Evolutionary conservation across 1,284 basidiomycete genomes (phyloP).

Genomic region (Thelephora terrestris): DNA sequence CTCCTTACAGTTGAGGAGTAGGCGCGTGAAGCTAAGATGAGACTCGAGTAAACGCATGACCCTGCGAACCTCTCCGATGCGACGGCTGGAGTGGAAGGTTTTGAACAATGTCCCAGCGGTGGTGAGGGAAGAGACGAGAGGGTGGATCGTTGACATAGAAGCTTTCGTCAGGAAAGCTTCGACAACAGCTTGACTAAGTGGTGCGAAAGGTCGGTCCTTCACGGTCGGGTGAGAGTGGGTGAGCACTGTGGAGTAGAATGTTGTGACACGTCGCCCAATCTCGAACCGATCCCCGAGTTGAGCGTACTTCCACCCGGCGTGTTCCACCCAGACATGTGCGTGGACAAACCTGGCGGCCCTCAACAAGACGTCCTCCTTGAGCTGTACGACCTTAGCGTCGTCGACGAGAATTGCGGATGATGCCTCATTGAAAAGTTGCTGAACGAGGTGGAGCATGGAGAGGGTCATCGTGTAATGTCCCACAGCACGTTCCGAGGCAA

Average conservation of each 20-base stretch:
- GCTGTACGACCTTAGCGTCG: constrained; percentile 47
- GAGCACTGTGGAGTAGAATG: constrained; percentile 58
- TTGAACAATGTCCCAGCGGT: constrained; percentile 49
- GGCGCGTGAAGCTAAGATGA: constrained; percentile 49
- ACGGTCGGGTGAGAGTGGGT: constrained; percentile 47
- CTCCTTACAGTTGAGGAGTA: constrained; percentile 56
- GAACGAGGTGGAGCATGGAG: constrained; percentile 66
- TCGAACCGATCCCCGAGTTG: constrained; percentile 74
- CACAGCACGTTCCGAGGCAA: constrained; percentile 59
- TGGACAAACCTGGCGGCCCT: constrained; percentile 72
- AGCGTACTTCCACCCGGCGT: constrained; percentile 73
- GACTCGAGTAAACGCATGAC: constrained; percentile 62
- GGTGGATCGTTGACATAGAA: constrained; percentile 65
- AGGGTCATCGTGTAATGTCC: constrained; percentile 77
- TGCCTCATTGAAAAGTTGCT: constrained; percentile 67
- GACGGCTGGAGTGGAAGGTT: constrained; percentile 49
- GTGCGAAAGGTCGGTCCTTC: constrained; percentile 42
- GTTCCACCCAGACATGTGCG: constrained; percentile 79
- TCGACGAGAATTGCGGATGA: constrained; percentile 48
- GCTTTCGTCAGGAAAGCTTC: constrained; percentile 62
- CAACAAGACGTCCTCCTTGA: constrained; percentile 76
- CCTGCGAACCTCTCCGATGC: constrained; percentile 57
- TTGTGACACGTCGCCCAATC: constrained; percentile 58
- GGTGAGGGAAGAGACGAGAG: constrained; percentile 60
- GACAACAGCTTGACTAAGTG: constrained; percentile 50